These are phyloP conservation scores for Aspergillus avenaceus DNA, from an alignment of 495 filamentous ascomycete species.

Conservation along the genomic window DNA sequence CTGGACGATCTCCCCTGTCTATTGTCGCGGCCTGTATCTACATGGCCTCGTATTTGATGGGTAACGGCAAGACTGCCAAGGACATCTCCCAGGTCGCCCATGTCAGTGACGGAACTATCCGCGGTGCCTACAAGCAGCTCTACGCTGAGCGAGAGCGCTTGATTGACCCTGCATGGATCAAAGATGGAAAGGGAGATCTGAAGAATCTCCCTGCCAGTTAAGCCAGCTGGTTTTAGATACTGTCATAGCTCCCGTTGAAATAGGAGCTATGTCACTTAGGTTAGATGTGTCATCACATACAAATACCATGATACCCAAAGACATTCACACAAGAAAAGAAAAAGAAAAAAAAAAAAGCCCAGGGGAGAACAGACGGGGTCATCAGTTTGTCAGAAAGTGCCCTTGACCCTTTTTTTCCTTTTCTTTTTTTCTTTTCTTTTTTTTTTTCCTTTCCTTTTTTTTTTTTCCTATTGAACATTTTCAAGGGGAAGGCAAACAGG, in stretches of 20 bases:
- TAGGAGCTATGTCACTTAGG: no score
- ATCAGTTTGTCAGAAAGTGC: no score
- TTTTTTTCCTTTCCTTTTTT: neutral
- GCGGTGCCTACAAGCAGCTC: conserved; percentile 87
- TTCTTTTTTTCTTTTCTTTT: neutral
- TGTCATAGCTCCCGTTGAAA: no score
- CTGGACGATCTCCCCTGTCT: conserved; percentile 90
- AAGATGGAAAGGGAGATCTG: conserved; percentile 63
- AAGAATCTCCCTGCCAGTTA: conserved; percentile 59
- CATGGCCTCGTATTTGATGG: conserved; percentile 83
- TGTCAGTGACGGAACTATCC: conserved; percentile 94
- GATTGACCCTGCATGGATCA: conserved; percentile 70
- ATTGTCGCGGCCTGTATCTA: conserved; percentile 95
- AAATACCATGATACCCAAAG: conserved; percentile 10
- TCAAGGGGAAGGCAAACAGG: no score
- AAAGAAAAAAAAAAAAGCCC: neutral
- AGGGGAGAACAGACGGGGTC: neutral
- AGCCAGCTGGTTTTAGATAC: no score
- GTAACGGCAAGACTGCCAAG: conserved; percentile 70
- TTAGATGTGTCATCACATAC: conserved; percentile 6
- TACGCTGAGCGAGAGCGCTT: conserved; percentile 68
- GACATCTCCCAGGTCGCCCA: conserved; percentile 77
- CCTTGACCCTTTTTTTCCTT: no score
- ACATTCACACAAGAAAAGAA: neutral
- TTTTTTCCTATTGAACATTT: neutral